These are phyloP conservation scores for Phytophthora tentaculata DNA, from an alignment of 352 stramenopile genomes.

Conservation along the genomic window DNA sequence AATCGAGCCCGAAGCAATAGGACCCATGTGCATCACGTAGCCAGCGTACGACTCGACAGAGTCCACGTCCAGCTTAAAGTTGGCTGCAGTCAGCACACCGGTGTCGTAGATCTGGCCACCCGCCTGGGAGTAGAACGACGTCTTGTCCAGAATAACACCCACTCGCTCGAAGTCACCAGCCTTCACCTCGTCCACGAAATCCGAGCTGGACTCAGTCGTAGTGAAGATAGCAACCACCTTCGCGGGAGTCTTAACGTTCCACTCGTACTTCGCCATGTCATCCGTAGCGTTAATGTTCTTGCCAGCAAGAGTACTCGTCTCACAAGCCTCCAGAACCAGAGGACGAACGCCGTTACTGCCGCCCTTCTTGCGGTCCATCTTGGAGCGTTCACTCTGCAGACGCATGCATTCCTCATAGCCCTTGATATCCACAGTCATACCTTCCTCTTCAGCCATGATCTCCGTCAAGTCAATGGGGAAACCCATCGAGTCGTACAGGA, in stretches of 20 bases:
- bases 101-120: conserved; percentile 97
- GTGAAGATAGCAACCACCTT: conserved; percentile 95
- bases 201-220: conserved; percentile 89
- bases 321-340: conserved; percentile 95
- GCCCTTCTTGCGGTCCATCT: conserved; percentile 91
- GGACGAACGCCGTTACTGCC: conserved; percentile 70
- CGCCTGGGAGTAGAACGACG: conserved; percentile 98
- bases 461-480: conserved; percentile 99
- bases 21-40: conserved; percentile 96
- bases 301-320: conserved; percentile 91
- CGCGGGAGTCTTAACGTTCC: conserved; percentile 79
- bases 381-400: conserved; percentile 83
- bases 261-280: conserved; percentile 95
- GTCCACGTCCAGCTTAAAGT: conserved; percentile 77
- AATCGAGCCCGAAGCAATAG: conserved; percentile 65
- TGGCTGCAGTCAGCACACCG: conserved; percentile 68
- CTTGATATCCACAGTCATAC: conserved; percentile 93
- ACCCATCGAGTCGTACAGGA: conserved; percentile 99
- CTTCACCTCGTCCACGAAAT: conserved; percentile 81
- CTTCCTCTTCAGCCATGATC: conserved; percentile 96
- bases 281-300: conserved; percentile 91
- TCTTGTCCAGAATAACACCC: conserved; percentile 97
- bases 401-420: conserved; percentile 96
- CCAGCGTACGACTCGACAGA: conserved; percentile 96
- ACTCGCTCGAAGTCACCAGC: conserved; percentile 86